These are phyloP conservation scores for Neurospora intermedia DNA, from an alignment of 495 filamentous ascomycete genomes.

Conservation along the genomic window DNA sequence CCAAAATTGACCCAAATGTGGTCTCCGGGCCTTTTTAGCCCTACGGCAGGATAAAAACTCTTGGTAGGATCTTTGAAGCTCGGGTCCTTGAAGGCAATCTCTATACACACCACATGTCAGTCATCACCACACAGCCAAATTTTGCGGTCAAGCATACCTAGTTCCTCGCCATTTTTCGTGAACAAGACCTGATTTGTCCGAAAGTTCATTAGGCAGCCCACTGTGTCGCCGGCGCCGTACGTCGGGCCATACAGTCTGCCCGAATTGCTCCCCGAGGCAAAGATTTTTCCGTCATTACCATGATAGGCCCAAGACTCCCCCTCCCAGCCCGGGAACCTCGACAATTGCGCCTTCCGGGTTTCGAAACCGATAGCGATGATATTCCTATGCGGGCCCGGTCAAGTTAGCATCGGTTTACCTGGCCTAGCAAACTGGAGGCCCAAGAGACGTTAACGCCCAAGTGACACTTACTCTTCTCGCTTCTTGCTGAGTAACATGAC, in stretches of 20 bases:
- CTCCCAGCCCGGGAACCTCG: conserved; percentile 88
- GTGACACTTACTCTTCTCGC: conserved; percentile 67
- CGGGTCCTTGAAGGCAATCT: conserved; percentile 70
- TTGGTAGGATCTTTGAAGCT: conserved; percentile 52
- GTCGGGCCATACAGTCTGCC: conserved; percentile 64
- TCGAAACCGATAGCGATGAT: conserved; percentile 89
- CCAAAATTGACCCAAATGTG: conserved; percentile 87
- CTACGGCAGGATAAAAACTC: conserved; percentile 73
- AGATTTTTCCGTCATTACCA: conserved; percentile 88
- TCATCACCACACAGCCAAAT: conserved; percentile 2
- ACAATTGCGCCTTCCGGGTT: conserved; percentile 59
- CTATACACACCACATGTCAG: conserved; percentile 32
- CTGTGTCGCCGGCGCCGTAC: conserved; percentile 62
- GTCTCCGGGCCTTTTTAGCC: conserved; percentile 85
- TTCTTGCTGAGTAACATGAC: conserved; percentile 74
- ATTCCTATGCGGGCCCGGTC: conserved; percentile 32
- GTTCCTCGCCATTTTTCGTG: conserved; percentile 77
- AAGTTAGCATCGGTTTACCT: conserved; percentile 1
- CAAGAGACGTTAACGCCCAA: background rate
- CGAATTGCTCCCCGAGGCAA: conserved; percentile 57
- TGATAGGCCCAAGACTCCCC: conserved; percentile 95
- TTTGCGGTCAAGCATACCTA: conserved; percentile 44
- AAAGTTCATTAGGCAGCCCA: conserved; percentile 94
- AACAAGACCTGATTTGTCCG: conserved; percentile 80
- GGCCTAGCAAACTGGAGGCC: background rate